A percentile compares a stretch with the other conserved stretches of the same genome.
phyloP scores from a whole-genome alignment of 371 early-diverging fungal genomes.

The Coemansia sp. region DNA sequence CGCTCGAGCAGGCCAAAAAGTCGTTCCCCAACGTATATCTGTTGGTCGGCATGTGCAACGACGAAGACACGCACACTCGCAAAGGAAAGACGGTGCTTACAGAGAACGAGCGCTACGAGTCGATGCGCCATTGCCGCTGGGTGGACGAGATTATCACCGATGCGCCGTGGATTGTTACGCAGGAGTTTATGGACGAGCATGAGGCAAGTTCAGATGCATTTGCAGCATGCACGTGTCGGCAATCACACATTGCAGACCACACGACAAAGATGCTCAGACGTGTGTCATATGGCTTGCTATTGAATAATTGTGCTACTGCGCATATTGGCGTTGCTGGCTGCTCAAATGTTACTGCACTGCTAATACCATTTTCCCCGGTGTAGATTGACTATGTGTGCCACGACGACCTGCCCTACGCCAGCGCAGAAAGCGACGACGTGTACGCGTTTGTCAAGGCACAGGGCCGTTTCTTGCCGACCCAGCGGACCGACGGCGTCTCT shows the following conservation, averaged over 20 bases:
- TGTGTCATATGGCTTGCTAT: background rate
- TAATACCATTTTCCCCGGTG: background rate
- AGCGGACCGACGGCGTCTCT: constrained; percentile 91
- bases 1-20: constrained; percentile 92
- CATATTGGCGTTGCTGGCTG: background rate
- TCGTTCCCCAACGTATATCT: constrained; percentile 82
- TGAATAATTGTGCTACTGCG: background rate
- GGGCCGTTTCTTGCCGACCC: constrained; percentile 86
- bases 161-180: constrained; percentile 89
- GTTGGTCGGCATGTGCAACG: constrained; percentile 89
- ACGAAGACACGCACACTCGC: constrained; percentile 74
- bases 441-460: constrained; percentile 89
- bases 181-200: constrained; percentile 85
- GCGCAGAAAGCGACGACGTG: constrained; percentile 83
- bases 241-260: background rate
- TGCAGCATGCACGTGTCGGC: background rate
- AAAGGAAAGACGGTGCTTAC: constrained; percentile 94
- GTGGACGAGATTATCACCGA: constrained; percentile 89
- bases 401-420: constrained; percentile 91
- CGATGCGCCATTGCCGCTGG: constrained; percentile 93
- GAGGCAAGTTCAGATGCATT: constrained; percentile 50
- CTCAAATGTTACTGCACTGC: background rate
- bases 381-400: constrained; percentile 97
- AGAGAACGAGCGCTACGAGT: constrained; percentile 84
- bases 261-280: background rate